Base-by-base conservation (phyloP, 2,329 filamentous ascomycete genomes). In the Reticulascus tulasneorum region DNA sequence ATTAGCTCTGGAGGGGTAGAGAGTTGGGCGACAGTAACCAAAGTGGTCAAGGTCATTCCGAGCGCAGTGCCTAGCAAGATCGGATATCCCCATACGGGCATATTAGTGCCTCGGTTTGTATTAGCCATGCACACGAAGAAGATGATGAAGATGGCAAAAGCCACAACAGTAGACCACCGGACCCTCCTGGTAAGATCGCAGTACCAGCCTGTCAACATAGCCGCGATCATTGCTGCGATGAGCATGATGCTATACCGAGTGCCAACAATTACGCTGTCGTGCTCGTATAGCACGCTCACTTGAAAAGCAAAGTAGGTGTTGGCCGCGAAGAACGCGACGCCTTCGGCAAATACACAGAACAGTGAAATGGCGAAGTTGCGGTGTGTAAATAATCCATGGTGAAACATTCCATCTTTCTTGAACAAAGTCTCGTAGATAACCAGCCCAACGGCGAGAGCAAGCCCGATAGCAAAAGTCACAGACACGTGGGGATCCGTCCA, bases 261-360 rank as follows among this genome's bases (percentile, higher is more conserved):
- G 8, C 55, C 55, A 3, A 55, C 52, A 7, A 58, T 41, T 3
- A 66, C 46, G 7, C 50, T 35, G 37, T 64, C 60, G 0, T 47
- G 48, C 38, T 64, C 60, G 38, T 64, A 65, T 6, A 66, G 38
- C 1, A 62, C 42, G 23, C 45, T 49, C 32, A 54, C 50, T 46
- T 67, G 49, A 31, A 61, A 64, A n/a, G 60, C 54, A 24, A 66
- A 66, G 47, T 66, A 67, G 36, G 53, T 61, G 42, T 65, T 67
- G n/a, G 55, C 57, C 1, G 61, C 57, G 33, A 65, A 64, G 41
- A 66, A 66, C 11, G 53, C 54, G 1, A 64, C 33, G 11, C 62
- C 62, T 33, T 66, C 62, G 10, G 50, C 48, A 24, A 63, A 63
- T 13, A 64, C 51, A 24, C 56, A 61, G 8, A 56, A 27, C 3